These are phyloP conservation scores for Leucocoprinus birnbaumii DNA, from an alignment of 768 basidiomycete species.

Conservation along the genomic window DNA sequence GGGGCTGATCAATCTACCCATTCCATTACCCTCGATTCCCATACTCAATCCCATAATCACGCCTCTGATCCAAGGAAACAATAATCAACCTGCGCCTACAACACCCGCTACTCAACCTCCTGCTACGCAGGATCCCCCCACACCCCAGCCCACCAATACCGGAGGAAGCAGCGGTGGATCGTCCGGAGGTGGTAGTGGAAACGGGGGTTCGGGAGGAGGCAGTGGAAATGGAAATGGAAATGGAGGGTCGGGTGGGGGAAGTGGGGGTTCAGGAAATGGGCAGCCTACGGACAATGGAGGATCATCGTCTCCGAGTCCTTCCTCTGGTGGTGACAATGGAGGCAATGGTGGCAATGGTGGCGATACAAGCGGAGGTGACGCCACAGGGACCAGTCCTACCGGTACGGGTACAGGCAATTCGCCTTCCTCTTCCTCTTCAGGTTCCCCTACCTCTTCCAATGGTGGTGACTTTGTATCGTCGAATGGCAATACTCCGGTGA, in stretches of 20 bases:
- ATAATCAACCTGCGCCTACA: conserved; percentile 10
- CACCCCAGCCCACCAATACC: conserved; percentile 13
- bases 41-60: conserved; percentile 33
- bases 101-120: background rate
- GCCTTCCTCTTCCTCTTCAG: background rate
- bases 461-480: no score
- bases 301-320: background rate
- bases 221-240: conserved; percentile 15
- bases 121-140: conserved; percentile 12
- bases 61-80: conserved; percentile 27
- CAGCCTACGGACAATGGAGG: background rate
- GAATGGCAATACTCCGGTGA: background rate
- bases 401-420: background rate
- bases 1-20: conserved; percentile 26
- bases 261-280: conserved; percentile 1
- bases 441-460: background rate
- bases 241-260: background rate
- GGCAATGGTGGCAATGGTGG: conserved; percentile 6
- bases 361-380: conserved; percentile 1
- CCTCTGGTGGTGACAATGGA: background rate
- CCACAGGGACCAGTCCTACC: background rate
- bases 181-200: conserved; percentile 12
- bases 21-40: conserved; percentile 39
- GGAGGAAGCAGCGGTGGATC: conserved; percentile 12
- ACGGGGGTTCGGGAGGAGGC: conserved; percentile 12